phyloP scores from a whole-genome alignment of 78 protist genomes.

The Dictyostelium intermedium region DNA sequence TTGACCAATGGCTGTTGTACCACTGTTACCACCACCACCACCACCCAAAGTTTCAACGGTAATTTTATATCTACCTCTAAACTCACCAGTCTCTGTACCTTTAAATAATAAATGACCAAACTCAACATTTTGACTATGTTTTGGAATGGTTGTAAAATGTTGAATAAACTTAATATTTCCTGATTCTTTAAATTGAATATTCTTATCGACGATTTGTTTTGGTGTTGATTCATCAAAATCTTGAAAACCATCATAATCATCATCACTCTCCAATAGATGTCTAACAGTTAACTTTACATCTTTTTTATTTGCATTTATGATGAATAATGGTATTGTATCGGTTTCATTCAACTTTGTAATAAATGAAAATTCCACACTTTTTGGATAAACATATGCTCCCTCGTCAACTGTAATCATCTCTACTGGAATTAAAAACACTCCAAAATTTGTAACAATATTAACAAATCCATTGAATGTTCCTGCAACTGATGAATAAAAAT shows the following conservation, averaged over 20 bases:
- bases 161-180: not conserved
- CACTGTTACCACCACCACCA: not conserved
- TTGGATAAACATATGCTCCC: constrained; percentile 34
- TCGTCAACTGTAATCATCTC: constrained; percentile 29
- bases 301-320: constrained; percentile 10
- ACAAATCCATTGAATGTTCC: constrained; percentile 19
- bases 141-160: not conserved
- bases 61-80: constrained; percentile 16
- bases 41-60: not conserved
- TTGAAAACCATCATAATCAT: not conserved
- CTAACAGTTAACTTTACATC: not conserved
- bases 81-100: constrained; percentile 16
- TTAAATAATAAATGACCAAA: constrained; percentile 38
- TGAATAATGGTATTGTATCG: constrained; percentile 6
- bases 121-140: not conserved
- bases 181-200: not conserved
- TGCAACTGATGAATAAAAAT: constrained; percentile 13
- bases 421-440: not conserved
- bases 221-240: not conserved
- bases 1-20: not conserved
- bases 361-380: constrained; percentile 25
- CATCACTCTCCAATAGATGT: not conserved
- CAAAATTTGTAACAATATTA: constrained; percentile 61
- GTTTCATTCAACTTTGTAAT: constrained; percentile 27
- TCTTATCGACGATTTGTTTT: not conserved